Evolutionary conservation across 345 rosid genomes (phyloP), one percentile per base, ranked within the genome.

Genomic region (Raphanus sativus): DNA sequence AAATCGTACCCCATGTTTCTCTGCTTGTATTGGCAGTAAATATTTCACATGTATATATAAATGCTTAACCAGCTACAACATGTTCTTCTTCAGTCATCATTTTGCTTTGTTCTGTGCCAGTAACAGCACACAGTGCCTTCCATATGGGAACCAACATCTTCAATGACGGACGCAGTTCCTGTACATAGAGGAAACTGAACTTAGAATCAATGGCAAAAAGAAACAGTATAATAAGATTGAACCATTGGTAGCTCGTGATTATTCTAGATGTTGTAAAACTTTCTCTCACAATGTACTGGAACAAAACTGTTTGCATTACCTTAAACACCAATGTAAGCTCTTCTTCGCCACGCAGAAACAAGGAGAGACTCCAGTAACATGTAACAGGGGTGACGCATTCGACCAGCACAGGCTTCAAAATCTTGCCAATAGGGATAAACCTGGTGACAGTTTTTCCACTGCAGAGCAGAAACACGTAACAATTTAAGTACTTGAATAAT

Each of bases 351-450:
- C 77, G 81, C 42, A 89, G 69, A 81, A 90, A 62, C 65, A 92
- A 84, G 36, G 93, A 91, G 67, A 92, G 83, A 74, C 87, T 88
- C 99, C 96, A 89, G 76, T 89, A 95, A 81, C 97, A 95, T 70
- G 96, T 87, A 33, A 92, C 64, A 0, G 99, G 93, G 15, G 89
- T 90, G 69, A 89, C 89, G 40, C 90, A 87, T 81, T 94, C 97
- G n/a, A 86, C 78, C 69, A 94, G 76, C 48, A 92, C 85, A 16
- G 97, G 95, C 85, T 86, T 94, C 88, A 92, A 79, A 34, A 92
- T 85, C 82, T 86, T 89, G 85, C 76, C 85, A n/a, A 85, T 58
- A 5, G 98, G 96, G 45, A 92, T 85, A 84, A 90, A 92, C 52
- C 81, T 85, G 64, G 83, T 89, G 17, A 65, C 50, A 28, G 75